Conservation (phyloP, 2,329 filamentous ascomycete species). For the Microdochium nivale region DNA sequence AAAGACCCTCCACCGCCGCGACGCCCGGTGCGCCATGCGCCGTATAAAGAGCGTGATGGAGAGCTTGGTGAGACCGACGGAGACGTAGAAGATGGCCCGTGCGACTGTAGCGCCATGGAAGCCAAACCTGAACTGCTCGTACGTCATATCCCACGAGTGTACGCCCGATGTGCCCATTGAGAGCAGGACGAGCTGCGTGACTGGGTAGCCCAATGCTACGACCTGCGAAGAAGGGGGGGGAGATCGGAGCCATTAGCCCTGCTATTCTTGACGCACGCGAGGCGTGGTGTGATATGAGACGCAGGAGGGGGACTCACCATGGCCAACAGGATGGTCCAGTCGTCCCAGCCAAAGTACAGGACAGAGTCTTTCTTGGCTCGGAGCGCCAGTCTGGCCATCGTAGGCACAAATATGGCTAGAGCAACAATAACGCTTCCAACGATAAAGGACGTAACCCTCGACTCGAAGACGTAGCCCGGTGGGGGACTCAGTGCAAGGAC, state of each 20-base stretch:
- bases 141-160: slow-evolving; percentile 22
- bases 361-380: slow-evolving; percentile 12
- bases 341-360: slow-evolving; percentile 22
- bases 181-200: slow-evolving; percentile 15
- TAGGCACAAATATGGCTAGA: slow-evolving; percentile 17
- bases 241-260: background rate
- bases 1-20: slow-evolving; percentile 16
- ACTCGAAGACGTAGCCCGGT: slow-evolving; percentile 2
- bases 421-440: slow-evolving; percentile 17
- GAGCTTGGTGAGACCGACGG: slow-evolving; percentile 24
- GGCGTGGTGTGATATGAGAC: background rate
- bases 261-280: background rate
- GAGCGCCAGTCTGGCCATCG: slow-evolving; percentile 15
- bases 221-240: background rate
- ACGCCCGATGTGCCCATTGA: slow-evolving; percentile 11
- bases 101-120: slow-evolving; percentile 12
- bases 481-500: slow-evolving; percentile 9
- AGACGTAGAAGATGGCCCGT: slow-evolving; percentile 17
- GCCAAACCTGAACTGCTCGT: slow-evolving; percentile 19
- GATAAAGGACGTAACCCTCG: slow-evolving; percentile 10
- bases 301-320: slow-evolving; percentile 11
- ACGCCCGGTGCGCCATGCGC: slow-evolving; percentile 21
- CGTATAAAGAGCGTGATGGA: slow-evolving; percentile 25
- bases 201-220: slow-evolving; percentile 10
- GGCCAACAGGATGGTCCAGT: slow-evolving; percentile 21